These are phyloP conservation scores for Boeremia lycopersici DNA, from an alignment of 2,329 filamentous ascomycete genomes.

Conservation along the genomic window DNA sequence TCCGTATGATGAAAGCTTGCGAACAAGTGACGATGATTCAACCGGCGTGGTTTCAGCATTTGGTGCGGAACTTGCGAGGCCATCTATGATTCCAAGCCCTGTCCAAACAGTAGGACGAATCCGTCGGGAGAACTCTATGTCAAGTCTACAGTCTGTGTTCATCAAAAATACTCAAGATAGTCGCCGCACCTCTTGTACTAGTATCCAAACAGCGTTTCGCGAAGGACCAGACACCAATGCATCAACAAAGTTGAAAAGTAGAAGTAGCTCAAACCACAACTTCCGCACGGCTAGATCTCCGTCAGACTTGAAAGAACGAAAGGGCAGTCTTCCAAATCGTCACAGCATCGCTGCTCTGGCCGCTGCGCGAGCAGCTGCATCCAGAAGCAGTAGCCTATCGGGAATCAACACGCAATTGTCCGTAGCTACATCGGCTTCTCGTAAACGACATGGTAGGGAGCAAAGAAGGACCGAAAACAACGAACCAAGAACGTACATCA, in stretches of 20 bases:
- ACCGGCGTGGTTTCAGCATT: neutral
- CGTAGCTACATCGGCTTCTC: constrained; percentile 2
- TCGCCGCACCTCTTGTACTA: constrained; percentile 37
- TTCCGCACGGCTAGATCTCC: constrained; percentile 16
- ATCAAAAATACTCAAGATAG: constrained; percentile 24
- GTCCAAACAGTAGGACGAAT: constrained; percentile 43
- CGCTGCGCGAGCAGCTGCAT: constrained; percentile 20
- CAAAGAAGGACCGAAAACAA: constrained; percentile 8
- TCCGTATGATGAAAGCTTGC: neutral
- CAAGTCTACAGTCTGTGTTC: constrained; percentile 45
- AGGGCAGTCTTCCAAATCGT: constrained; percentile 26
- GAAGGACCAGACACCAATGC: constrained; percentile 21
- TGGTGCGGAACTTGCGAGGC: constrained; percentile 22
- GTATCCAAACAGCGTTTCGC: constrained; percentile 37
- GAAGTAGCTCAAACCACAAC: constrained; percentile 27
- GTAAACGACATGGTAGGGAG: neutral
- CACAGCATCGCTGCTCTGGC: constrained; percentile 31
- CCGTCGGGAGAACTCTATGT: constrained; percentile 47
- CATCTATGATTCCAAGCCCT: constrained; percentile 54
- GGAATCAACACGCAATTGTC: constrained; percentile 11
- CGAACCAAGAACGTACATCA: neutral
- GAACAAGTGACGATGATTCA: neutral
- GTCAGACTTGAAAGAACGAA: constrained; percentile 20
- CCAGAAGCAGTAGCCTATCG: constrained; percentile 11
- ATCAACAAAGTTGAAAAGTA: constrained; percentile 20